These are phyloP conservation scores for Penicillium argentinense DNA, from an alignment of 495 filamentous ascomycete species.

Conservation along the genomic window DNA sequence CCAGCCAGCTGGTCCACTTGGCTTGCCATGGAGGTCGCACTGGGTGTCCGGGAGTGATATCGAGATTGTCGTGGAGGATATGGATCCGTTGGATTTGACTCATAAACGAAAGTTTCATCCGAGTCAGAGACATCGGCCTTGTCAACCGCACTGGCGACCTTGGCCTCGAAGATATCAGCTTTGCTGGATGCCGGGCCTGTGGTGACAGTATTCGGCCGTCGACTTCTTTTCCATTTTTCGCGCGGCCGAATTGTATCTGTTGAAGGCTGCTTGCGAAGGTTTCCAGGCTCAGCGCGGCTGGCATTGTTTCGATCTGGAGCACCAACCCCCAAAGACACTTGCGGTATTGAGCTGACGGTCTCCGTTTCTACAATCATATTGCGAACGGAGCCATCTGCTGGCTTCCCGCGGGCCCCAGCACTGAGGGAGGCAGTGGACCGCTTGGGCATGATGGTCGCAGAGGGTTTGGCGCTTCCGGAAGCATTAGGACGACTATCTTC, in stretches of 20 bases:
- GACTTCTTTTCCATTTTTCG: slow-evolving; percentile 82
- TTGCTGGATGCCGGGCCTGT: slow-evolving; percentile 77
- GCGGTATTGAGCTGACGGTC: slow-evolving; percentile 88
- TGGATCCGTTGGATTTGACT: slow-evolving; percentile 91
- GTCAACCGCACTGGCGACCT: slow-evolving; percentile 92
- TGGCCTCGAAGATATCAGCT: slow-evolving; percentile 96
- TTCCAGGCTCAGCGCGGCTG: slow-evolving; percentile 60
- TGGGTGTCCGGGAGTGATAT: slow-evolving; percentile 93
- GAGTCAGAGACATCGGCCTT: slow-evolving; percentile 92
- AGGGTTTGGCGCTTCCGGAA: slow-evolving; percentile 20
- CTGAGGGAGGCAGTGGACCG: slow-evolving; percentile 51
- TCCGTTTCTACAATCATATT: slow-evolving; percentile 99
- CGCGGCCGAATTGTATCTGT: slow-evolving; percentile 90
- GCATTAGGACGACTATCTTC: slow-evolving; percentile 34
- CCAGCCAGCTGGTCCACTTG: slow-evolving; percentile 69
- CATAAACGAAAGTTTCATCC: slow-evolving; percentile 98
- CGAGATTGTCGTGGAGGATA: slow-evolving; percentile 69
- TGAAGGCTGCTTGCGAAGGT: slow-evolving; percentile 82
- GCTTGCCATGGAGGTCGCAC: slow-evolving; percentile 86
- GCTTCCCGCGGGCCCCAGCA: slow-evolving; percentile 52
- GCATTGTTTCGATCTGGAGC: slow-evolving; percentile 58
- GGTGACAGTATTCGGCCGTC: slow-evolving; percentile 62
- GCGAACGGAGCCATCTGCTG: slow-evolving; percentile 70
- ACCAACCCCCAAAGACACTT: slow-evolving; percentile 74
- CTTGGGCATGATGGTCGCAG: slow-evolving; percentile 43